These are phyloP conservation scores for Martensiomyces pterosporus DNA, from an alignment of 192 early-diverging fungal genomes.

Conservation along the genomic window DNA sequence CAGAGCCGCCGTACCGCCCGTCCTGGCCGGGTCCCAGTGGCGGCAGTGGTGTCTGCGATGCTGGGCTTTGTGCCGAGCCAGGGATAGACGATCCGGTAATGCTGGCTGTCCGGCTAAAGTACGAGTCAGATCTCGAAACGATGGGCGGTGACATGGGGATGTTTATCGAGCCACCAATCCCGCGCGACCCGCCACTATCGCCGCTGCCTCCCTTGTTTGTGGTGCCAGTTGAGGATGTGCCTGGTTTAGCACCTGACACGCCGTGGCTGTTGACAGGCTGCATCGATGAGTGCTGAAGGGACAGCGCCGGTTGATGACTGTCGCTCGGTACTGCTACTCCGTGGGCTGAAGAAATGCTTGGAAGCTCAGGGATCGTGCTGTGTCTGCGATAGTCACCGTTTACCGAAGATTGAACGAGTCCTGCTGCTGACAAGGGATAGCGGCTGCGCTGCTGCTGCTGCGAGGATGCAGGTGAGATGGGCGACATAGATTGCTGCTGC, in stretches of 20 bases:
- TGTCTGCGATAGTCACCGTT: slow-evolving; percentile 6
- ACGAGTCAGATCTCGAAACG: slow-evolving; percentile 18
- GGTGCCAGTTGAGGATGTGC: background rate
- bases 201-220: background rate
- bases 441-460: background rate
- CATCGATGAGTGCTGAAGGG: slow-evolving; percentile 35
- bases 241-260: background rate
- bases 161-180: slow-evolving; percentile 30
- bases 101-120: slow-evolving; percentile 14
- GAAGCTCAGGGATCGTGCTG: slow-evolving; percentile 1
- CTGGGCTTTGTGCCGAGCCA: slow-evolving; percentile 2
- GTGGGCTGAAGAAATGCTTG: background rate
- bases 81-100: slow-evolving; percentile 4
- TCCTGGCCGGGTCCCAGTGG: too few species aligned
- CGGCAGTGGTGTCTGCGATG: background rate
- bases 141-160: slow-evolving; percentile 46
- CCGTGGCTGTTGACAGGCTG: slow-evolving; percentile 6
- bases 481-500: too few species aligned
- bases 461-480: too few species aligned
- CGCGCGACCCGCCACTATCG: slow-evolving; percentile 7
- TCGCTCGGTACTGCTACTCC: background rate
- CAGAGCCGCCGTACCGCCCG: too few species aligned
- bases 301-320: slow-evolving; percentile 5
- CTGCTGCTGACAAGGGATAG: too few species aligned
- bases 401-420: too few species aligned